Evolutionary conservation across 2,329 filamentous ascomycete genomes (phyloP).

Genomic region (Sarocladium kiliense): DNA sequence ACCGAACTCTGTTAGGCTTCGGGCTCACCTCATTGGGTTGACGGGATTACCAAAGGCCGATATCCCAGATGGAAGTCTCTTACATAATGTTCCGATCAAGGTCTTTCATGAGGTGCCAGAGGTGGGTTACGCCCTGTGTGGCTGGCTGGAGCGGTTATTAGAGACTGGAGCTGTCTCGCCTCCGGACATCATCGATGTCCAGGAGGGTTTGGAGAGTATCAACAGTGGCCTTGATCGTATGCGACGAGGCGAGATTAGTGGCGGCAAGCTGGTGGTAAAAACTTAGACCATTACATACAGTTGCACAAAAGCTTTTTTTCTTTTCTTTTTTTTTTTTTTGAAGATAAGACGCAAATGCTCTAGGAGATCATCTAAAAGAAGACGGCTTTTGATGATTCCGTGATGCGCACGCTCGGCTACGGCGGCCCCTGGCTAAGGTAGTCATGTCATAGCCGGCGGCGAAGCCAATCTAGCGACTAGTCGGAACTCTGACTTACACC

Average conservation of each 20-base stretch:
- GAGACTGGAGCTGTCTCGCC: slow-evolving; percentile 45
- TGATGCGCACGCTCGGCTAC: neutral
- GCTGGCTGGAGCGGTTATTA: slow-evolving; percentile 65
- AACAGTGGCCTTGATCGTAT: slow-evolving; percentile 63
- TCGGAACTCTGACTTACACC: neutral
- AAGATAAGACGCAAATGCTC: no score
- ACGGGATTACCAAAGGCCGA: slow-evolving; percentile 59
- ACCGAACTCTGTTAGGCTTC: slow-evolving; percentile 15
- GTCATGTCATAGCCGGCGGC: no score
- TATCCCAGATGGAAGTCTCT: slow-evolving; percentile 37
- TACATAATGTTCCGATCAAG: slow-evolving; percentile 70
- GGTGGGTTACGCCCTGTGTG: slow-evolving; percentile 57
- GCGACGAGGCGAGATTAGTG: slow-evolving; percentile 60
- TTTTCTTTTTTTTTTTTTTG: no score
- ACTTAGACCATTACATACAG: neutral
- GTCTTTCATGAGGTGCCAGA: slow-evolving; percentile 64
- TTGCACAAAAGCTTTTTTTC: no score
- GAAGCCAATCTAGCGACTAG: no score
- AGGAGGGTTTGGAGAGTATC: slow-evolving; percentile 60
- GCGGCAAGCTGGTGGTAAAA: slow-evolving; percentile 61
- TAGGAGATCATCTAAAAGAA: no score
- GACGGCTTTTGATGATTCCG: no score
- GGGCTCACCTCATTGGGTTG: slow-evolving; percentile 60
- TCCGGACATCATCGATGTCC: slow-evolving; percentile 61
- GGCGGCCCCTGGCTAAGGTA: no score